Conservation (phyloP, 108 stramenopile genomes). For the Aureococcus anophagefferens region DNA sequence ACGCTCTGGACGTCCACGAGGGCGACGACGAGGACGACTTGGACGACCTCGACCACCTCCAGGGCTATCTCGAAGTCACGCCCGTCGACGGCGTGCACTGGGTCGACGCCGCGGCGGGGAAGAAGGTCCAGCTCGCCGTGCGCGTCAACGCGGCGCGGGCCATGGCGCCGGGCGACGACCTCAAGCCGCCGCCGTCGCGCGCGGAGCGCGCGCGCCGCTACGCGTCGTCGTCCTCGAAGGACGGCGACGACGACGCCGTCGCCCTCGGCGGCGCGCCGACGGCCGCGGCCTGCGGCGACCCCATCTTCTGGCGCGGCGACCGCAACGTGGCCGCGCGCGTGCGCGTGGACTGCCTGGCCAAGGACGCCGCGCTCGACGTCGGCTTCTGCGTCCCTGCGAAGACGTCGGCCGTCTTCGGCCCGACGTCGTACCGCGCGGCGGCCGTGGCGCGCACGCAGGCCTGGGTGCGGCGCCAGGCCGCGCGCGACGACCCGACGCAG, state of each 20-base stretch:
- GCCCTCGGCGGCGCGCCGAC: background rate
- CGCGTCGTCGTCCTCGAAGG: too few relatives aligned
- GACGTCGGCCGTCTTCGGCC: background rate
- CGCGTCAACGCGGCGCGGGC: too few relatives aligned
- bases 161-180: too few relatives aligned
- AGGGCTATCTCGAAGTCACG: background rate
- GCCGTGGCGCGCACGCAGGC: too few relatives aligned
- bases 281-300: background rate
- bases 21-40: background rate
- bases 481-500: too few relatives aligned
- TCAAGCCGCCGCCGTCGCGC: too few relatives aligned
- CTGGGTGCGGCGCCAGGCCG: too few relatives aligned
- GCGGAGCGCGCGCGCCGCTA: too few relatives aligned
- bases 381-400: background rate
- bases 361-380: background rate
- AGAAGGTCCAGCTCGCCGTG: too few relatives aligned
- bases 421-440: too few relatives aligned
- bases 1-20: background rate
- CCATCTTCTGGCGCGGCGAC: background rate
- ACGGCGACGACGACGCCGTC: too few relatives aligned
- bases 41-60: background rate
- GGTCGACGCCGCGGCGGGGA: background rate
- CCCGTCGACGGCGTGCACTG: background rate
- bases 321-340: background rate
- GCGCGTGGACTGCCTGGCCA: background rate